phyloP scores from a whole-genome alignment of 176 grass and related monocot genomes.

The Triticum timopheevii region DNA sequence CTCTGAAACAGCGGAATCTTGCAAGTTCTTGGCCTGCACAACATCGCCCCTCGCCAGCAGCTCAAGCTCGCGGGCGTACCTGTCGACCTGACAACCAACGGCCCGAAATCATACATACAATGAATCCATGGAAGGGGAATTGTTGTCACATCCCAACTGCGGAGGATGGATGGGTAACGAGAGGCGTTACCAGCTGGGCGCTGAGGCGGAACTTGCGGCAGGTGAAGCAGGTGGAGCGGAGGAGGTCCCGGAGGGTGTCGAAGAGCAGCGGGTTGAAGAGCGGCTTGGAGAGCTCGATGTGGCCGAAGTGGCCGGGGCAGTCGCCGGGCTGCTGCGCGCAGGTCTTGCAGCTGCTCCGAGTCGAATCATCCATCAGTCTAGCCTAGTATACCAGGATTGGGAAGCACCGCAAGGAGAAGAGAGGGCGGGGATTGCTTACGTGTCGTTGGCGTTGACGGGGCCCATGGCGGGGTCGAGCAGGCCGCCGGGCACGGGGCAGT shows the following conservation, averaged over 20 bases:
- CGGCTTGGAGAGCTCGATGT: slow-evolving; percentile 72
- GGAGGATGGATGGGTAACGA: not conserved
- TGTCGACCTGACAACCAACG: slow-evolving; percentile 55
- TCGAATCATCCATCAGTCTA: not conserved
- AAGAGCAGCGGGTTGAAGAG: slow-evolving; percentile 88
- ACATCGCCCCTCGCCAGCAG: slow-evolving; percentile 71
- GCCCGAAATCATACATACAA: not conserved
- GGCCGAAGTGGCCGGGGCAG: slow-evolving; percentile 91
- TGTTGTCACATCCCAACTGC: too few species aligned
- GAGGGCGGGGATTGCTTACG: slow-evolving; percentile 31
- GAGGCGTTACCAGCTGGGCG: slow-evolving; percentile 46
- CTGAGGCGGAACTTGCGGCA: slow-evolving; percentile 73
- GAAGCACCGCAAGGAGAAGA: too few species aligned
- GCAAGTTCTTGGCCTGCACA: slow-evolving; percentile 58
- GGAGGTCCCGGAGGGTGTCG: slow-evolving; percentile 42
- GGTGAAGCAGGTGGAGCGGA: slow-evolving; percentile 63
- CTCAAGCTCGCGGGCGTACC: slow-evolving; percentile 52
- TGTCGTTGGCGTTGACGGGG: slow-evolving; percentile 56
- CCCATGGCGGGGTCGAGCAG: slow-evolving; percentile 87
- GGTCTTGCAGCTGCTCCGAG: slow-evolving; percentile 66
- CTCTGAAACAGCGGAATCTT: slow-evolving; percentile 24
- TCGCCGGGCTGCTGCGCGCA: slow-evolving; percentile 60
- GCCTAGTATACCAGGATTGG: too few species aligned
- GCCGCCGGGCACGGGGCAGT: slow-evolving; percentile 61
- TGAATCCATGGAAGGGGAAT: not conserved